phyloP scores from a whole-genome alignment of 2,329 filamentous ascomycete species.

The Neofusicoccum ribis region DNA sequence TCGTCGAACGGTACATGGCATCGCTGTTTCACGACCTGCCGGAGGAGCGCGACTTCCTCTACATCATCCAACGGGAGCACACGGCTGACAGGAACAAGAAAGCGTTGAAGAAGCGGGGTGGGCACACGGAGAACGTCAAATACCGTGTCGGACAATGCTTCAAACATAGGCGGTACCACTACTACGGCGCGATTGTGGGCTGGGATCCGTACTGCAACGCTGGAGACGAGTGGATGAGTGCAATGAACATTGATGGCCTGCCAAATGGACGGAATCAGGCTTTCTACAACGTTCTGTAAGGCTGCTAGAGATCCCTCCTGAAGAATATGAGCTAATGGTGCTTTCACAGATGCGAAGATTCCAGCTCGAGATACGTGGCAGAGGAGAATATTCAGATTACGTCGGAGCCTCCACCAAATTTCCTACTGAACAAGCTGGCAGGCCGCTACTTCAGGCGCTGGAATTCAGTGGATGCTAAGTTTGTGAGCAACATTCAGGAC shows the following conservation, averaged over 20 bases:
- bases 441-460: constrained; percentile 89
- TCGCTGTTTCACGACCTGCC: constrained; percentile 58
- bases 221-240: constrained; percentile 63
- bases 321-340: background rate
- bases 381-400: constrained; percentile 72
- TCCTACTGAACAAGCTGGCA: constrained; percentile 62
- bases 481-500: constrained; percentile 80
- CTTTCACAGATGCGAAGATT: constrained; percentile 60
- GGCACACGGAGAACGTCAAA: constrained; percentile 24
- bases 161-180: constrained; percentile 75
- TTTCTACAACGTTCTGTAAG: constrained; percentile 87
- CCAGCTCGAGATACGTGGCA: constrained; percentile 71
- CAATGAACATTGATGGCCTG: constrained; percentile 63
- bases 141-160: constrained; percentile 73
- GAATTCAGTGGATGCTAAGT: constrained; percentile 64
- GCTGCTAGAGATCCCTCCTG: constrained; percentile 29
- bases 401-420: constrained; percentile 15
- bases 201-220: constrained; percentile 69
- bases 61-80: constrained; percentile 50
- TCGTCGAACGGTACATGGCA: constrained; percentile 68
- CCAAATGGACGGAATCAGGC: constrained; percentile 64
- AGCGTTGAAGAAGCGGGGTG: constrained; percentile 47
- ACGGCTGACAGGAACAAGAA: constrained; percentile 46
- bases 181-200: constrained; percentile 81
- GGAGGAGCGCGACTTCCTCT: constrained; percentile 58